phyloP scores from a whole-genome alignment of 805 yeast species.

The Wickerhamiella azyma region DNA sequence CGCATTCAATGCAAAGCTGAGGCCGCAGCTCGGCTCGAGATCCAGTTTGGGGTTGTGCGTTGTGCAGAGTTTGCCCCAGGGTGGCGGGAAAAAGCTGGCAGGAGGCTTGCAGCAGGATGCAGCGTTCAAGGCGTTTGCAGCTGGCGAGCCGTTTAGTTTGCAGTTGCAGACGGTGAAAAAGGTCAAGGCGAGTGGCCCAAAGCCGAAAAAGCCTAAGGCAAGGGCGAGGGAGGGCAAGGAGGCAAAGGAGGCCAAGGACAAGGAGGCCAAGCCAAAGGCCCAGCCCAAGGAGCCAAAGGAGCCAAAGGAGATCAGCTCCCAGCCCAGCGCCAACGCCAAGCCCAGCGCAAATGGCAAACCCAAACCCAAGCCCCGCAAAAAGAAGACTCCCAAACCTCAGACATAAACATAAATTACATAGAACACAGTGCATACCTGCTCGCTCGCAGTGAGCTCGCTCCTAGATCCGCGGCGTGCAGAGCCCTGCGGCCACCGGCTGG shows the following conservation, averaged over 20 bases:
- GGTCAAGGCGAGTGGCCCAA: not conserved
- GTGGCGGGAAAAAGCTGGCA: not conserved
- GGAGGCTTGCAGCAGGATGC: not conserved
- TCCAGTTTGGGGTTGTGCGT: not conserved
- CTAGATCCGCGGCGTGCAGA: constrained; percentile 8
- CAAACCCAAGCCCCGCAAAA: not conserved
- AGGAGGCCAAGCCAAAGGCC: not conserved
- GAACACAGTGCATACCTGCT: too few species aligned
- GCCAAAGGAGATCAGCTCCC: not conserved
- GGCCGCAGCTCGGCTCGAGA: not conserved
- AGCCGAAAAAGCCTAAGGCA: not conserved
- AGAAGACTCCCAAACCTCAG: too few species aligned
- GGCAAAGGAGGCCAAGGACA: not conserved
- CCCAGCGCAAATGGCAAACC: too few species aligned
- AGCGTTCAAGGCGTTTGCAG: not conserved
- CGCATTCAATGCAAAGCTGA: not conserved
- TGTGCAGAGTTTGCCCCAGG: not conserved
- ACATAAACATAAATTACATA: not conserved
- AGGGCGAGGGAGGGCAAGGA: not conserved
- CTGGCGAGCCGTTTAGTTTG: not conserved
- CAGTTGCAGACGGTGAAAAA: not conserved
- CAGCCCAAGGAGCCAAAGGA: not conserved
- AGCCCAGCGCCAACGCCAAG: not conserved
- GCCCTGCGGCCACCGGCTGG: constrained; percentile 11
- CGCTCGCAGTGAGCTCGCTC: too few species aligned